A percentile compares a stretch with the other conserved stretches of the same genome.
phyloP scores from a whole-genome alignment of 2,329 filamentous ascomycete genomes.

The Endoconidiophora polonica region DNA sequence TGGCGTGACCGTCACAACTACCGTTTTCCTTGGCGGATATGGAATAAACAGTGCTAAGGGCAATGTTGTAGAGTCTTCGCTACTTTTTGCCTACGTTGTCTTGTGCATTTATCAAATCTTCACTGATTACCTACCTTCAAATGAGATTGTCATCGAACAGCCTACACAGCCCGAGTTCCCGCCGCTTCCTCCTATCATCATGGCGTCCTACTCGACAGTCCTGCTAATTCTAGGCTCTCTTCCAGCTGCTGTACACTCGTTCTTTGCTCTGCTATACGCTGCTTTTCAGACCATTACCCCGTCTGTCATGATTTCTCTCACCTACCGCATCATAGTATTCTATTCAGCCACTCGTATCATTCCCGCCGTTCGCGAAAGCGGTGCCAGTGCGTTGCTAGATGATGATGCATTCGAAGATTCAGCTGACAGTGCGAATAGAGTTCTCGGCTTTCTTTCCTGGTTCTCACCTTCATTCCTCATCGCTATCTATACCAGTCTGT shows the following conservation, averaged over 20 bases:
- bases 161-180: conserved; percentile 69
- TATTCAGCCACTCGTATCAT: conserved; percentile 94
- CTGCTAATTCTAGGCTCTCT: conserved; percentile 68
- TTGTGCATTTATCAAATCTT: conserved; percentile 98
- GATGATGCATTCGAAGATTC: conserved; percentile 69
- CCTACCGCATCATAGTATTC: conserved; percentile 86
- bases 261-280: conserved; percentile 71
- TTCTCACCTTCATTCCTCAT: conserved; percentile 92
- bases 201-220: conserved; percentile 92
- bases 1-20: conserved; percentile 80
- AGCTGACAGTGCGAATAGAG: conserved; percentile 59
- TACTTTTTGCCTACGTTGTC: conserved; percentile 94
- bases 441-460: conserved; percentile 75
- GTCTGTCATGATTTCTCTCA: conserved; percentile 85
- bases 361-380: conserved; percentile 75
- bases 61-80: conserved; percentile 85
- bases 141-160: conserved; percentile 36
- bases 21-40: conserved; percentile 82
- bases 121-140: conserved; percentile 78
- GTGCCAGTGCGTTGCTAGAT: conserved; percentile 65
- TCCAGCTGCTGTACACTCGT: conserved; percentile 69
- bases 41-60: conserved; percentile 87
- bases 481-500: conserved; percentile 84
- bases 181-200: conserved; percentile 90
- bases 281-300: conserved; percentile 92